Evolutionary conservation across 371 early-diverging fungal species (phyloP).

Genomic region (Lichtheimia ramosa): DNA sequence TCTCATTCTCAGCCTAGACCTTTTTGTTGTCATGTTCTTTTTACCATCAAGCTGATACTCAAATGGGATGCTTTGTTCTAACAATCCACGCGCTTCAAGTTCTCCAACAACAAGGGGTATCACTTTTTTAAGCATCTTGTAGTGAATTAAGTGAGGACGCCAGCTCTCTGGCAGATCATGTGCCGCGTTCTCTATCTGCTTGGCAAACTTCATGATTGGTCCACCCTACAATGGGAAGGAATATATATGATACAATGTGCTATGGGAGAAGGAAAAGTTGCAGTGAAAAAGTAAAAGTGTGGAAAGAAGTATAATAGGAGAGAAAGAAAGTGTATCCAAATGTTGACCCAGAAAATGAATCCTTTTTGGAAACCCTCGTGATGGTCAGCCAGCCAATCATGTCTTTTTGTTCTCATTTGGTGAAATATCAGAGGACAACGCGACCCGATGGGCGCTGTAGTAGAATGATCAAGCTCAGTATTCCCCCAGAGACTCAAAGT

Average conservation of each 20-base stretch:
- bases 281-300: not conserved
- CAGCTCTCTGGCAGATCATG: slow-evolving; percentile 67
- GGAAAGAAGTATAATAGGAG: not conserved
- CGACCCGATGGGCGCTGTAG: too few species aligned
- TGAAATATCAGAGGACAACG: not conserved
- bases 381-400: slow-evolving; percentile 10
- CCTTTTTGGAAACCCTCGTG: slow-evolving; percentile 4
- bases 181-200: slow-evolving; percentile 65
- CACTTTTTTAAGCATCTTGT: slow-evolving; percentile 65
- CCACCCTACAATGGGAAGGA: not conserved
- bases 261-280: not conserved
- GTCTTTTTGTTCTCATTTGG: slow-evolving; percentile 2
- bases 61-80: slow-evolving; percentile 4
- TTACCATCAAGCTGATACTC: slow-evolving; percentile 16
- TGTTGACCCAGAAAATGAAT: not conserved
- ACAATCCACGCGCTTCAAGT: slow-evolving; percentile 30
- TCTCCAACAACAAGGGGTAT: slow-evolving; percentile 62
- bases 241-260: too few species aligned
- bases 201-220: slow-evolving; percentile 71
- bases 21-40: not conserved
- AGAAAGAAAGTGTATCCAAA: not conserved
- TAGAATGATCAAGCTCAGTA: too few species aligned
- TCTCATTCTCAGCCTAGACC: too few species aligned
- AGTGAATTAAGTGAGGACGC: slow-evolving; percentile 66
- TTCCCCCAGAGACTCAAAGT: too few species aligned